phyloP scores from a whole-genome alignment of 1,139 yeast genomes.

The Kurtzmaniella natalensis region DNA sequence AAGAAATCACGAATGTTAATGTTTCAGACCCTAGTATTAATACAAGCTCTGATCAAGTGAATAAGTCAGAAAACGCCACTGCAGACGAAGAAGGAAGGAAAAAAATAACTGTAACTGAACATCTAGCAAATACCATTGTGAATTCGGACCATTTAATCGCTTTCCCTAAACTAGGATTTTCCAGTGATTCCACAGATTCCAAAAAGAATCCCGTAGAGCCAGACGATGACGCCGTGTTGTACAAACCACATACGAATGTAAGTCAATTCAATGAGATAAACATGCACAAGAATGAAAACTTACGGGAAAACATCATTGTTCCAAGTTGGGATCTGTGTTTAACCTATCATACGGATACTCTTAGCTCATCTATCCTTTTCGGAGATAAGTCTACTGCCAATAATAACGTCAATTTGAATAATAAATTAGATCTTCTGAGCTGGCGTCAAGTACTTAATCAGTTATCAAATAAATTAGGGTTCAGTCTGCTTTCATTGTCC shows the following conservation, averaged over 20 bases:
- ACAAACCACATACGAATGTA: constrained; percentile 42
- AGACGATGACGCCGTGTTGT: constrained; percentile 42
- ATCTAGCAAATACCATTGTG: constrained; percentile 29
- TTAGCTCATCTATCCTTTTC: constrained; percentile 14
- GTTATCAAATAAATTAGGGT: constrained; percentile 36
- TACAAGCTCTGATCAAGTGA: background rate
- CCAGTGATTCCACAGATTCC: no score
- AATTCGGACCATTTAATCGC: constrained; percentile 32
- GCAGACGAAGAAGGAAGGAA: constrained; percentile 12
- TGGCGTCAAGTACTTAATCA: constrained; percentile 38
- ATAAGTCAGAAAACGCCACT: constrained; percentile 4
- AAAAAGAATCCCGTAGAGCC: constrained; percentile 8
- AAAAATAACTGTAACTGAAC: constrained; percentile 10
- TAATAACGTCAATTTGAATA: constrained; percentile 12
- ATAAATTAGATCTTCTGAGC: constrained; percentile 27
- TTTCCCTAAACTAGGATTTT: no score
- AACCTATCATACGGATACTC: constrained; percentile 21
- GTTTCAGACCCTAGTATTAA: background rate
- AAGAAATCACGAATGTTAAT: constrained; percentile 9
- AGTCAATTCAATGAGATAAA: constrained; percentile 40
- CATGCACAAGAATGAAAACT: constrained; percentile 43
- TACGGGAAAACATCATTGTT: constrained; percentile 38
- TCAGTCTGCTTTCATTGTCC: constrained; percentile 29
- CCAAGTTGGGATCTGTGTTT: constrained; percentile 42
- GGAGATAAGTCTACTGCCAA: constrained; percentile 26